These are phyloP conservation scores for Ascodesmis nigricans DNA, from an alignment of 495 filamentous ascomycete genomes.

Conservation along the genomic window DNA sequence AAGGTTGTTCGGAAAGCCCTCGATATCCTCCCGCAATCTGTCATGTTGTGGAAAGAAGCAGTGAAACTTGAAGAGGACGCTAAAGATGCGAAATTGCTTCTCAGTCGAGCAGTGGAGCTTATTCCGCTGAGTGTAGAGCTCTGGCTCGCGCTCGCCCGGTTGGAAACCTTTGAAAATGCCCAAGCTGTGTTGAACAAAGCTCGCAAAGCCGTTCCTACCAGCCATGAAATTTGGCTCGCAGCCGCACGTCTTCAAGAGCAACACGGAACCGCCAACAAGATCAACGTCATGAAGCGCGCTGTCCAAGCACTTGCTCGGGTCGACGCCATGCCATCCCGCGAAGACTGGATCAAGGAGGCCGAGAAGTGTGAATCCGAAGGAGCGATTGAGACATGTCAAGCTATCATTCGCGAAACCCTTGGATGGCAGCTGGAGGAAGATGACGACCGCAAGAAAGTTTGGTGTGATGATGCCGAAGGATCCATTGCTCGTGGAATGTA, in stretches of 20 bases:
- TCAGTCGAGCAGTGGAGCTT: slow-evolving; percentile 83
- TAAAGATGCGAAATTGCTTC: slow-evolving; percentile 60
- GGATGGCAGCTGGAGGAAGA: slow-evolving; percentile 91
- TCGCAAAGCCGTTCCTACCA: slow-evolving; percentile 75
- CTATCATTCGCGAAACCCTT: slow-evolving; percentile 79
- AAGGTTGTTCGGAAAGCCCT: slow-evolving; percentile 73
- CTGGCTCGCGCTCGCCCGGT: slow-evolving; percentile 76
- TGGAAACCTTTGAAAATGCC: slow-evolving; percentile 74
- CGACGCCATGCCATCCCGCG: slow-evolving; percentile 85
- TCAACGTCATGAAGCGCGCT: slow-evolving; percentile 86
- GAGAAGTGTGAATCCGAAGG: slow-evolving; percentile 90
- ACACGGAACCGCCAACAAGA: slow-evolving; percentile 46
- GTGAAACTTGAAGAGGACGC: slow-evolving; percentile 85
- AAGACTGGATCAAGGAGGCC: slow-evolving; percentile 90
- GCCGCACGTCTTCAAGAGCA: slow-evolving; percentile 83
- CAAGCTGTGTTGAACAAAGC: slow-evolving; percentile 90
- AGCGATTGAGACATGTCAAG: slow-evolving; percentile 60
- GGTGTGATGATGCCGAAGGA: slow-evolving; percentile 74
- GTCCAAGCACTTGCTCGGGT: slow-evolving; percentile 74
- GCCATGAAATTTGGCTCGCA: slow-evolving; percentile 88
- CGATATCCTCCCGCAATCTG: slow-evolving; percentile 73
- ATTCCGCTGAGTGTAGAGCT: slow-evolving; percentile 83
- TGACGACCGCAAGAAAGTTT: slow-evolving; percentile 83
- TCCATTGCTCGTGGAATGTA: slow-evolving; percentile 58
- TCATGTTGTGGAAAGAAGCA: slow-evolving; percentile 90